Conservation (phyloP, 129 eudicot genomes). For the Deinandra increscens region DNA sequence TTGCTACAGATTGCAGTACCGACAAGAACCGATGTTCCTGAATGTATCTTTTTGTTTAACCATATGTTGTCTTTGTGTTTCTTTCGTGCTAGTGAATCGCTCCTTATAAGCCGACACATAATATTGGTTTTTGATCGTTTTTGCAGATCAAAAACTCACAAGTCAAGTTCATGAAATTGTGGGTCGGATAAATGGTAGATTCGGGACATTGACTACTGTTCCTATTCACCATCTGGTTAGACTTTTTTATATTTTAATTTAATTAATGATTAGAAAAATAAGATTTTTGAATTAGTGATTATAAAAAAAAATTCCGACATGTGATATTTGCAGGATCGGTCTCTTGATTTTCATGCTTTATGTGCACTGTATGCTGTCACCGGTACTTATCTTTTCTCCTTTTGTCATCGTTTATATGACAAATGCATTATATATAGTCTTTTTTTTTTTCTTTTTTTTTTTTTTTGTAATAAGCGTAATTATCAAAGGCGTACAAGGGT, state of each 20-base stretch:
- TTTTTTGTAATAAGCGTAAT: not conserved
- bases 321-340: conserved; percentile 70
- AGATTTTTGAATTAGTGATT: not conserved
- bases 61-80: not conserved
- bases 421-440: not conserved
- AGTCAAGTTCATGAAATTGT: conserved; percentile 98
- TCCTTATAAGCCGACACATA: conserved; percentile 13
- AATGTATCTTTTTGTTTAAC: conserved; percentile 51
- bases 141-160: conserved; percentile 90
- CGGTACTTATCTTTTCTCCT: conserved; percentile 39
- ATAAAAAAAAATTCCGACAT: not conserved
- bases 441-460: too few relatives aligned
- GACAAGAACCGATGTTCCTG: conserved; percentile 96
- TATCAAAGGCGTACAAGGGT: too few relatives aligned
- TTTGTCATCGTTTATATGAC: not conserved
- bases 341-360: conserved; percentile 76
- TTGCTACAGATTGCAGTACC: conserved; percentile 96
- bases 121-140: conserved; percentile 17
- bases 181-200: conserved; percentile 91
- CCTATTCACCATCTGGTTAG: conserved; percentile 97
- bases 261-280: not conserved
- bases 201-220: conserved; percentile 75
- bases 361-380: conserved; percentile 96
- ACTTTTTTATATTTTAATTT: conserved; percentile 22
- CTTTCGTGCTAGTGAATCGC: conserved; percentile 5